phyloP scores from a whole-genome alignment of 768 basidiomycete species.

The Leccinum aurantiacum region DNA sequence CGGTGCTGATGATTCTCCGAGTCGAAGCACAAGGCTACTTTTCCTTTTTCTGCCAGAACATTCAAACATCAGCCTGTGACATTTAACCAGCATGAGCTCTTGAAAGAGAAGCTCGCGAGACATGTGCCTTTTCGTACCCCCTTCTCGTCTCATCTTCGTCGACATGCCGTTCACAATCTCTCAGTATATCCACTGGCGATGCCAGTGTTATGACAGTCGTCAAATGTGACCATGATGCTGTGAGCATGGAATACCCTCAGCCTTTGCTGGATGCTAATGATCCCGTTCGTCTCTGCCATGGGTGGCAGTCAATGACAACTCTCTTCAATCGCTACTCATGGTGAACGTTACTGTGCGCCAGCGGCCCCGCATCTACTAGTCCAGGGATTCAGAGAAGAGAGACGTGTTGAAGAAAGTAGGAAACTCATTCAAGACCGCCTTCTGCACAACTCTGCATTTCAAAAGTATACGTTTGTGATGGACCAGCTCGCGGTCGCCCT shows the following conservation, averaged over 20 bases:
- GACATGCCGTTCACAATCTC: too few species aligned
- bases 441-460: conserved; percentile 28
- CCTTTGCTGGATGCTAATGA: conserved; percentile 31
- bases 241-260: conserved; percentile 25
- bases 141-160: too few species aligned
- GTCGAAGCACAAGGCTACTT: too few species aligned
- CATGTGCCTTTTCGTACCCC: too few species aligned
- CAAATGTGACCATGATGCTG: background rate
- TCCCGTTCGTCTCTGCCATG: conserved; percentile 34
- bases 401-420: conserved; percentile 11
- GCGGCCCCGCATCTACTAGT: background rate
- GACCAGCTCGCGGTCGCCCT: conserved; percentile 40
- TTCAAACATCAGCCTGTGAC: too few species aligned
- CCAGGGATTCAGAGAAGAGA: conserved; percentile 1
- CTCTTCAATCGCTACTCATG: conserved; percentile 39
- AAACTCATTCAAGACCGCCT: conserved; percentile 33
- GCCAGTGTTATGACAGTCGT: too few species aligned
- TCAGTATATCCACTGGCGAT: too few species aligned
- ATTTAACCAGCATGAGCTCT: too few species aligned
- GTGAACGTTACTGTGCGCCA: conserved; percentile 30
- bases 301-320: conserved; percentile 36
- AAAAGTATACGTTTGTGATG: conserved; percentile 46
- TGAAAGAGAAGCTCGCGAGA: too few species aligned
- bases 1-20: too few species aligned
- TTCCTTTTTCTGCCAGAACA: too few species aligned